A percentile compares a stretch with the other conserved stretches of the same genome.
Conservation (phyloP, 2,329 filamentous ascomycete genomes). For the Colletotrichum sp. region DNA sequence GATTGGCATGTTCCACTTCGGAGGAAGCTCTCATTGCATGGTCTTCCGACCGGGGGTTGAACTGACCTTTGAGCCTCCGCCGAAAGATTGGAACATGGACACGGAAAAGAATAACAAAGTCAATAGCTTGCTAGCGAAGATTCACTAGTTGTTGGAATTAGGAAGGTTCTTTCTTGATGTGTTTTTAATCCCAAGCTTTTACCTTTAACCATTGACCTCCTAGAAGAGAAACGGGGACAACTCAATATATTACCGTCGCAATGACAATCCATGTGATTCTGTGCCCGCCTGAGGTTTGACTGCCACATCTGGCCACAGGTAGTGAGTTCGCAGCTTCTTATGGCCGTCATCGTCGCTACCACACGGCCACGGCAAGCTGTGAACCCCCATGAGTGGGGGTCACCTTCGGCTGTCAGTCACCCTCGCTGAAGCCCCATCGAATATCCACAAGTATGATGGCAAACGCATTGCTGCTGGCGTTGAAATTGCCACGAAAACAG, state of each 20-base stretch:
- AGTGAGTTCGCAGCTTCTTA: neutral
- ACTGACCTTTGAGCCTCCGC: neutral
- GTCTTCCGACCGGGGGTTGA: neutral
- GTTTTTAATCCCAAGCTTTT: neutral
- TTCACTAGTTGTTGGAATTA: neutral
- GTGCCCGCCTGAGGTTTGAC: rapidly evolving
- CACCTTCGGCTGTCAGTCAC: neutral
- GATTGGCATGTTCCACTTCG: neutral
- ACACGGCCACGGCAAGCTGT: neutral
- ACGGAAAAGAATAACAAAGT: neutral
- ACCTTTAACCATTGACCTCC: neutral
- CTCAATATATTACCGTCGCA: neutral
- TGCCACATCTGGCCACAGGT: neutral
- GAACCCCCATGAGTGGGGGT: neutral
- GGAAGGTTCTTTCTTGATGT: neutral
- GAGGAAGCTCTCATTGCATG: neutral
- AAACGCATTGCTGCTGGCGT: neutral
- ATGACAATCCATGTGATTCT: neutral
- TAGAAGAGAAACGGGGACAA: neutral
- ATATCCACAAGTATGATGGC: neutral
- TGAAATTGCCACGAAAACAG: neutral
- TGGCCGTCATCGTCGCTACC: neutral
- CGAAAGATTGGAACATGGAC: neutral
- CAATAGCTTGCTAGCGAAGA: neutral
- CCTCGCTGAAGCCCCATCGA: neutral